Evolutionary conservation across 306 rosid genomes (phyloP).

Genomic region (Hippophae rhamnoides): DNA sequence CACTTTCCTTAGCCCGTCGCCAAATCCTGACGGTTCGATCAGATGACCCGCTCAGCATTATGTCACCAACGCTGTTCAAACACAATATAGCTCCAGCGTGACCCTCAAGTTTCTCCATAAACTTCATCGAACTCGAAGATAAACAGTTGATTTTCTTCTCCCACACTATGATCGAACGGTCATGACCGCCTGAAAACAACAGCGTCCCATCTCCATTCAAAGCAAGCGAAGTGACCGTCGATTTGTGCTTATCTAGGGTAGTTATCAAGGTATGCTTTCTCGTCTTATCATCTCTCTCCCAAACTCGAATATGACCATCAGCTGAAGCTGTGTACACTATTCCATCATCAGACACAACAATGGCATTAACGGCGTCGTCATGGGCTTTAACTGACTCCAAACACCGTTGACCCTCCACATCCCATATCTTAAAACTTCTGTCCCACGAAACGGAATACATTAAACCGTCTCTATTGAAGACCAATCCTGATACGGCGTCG

Average conservation of each 20-base stretch:
- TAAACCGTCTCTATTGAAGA: conserved; percentile 11
- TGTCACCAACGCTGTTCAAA: conserved; percentile 24
- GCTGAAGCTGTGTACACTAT: conserved; percentile 53
- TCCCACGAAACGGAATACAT: conserved; percentile 65
- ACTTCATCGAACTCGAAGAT: conserved; percentile 6
- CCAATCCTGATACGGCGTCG: conserved; percentile 47
- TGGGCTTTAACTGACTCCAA: conserved; percentile 53
- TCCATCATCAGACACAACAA: conserved; percentile 30
- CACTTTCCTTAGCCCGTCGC: conserved; percentile 13
- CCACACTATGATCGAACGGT: conserved; percentile 15
- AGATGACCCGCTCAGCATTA: conserved; percentile 46
- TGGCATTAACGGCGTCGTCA: conserved; percentile 52
- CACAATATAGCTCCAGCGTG: conserved; percentile 48
- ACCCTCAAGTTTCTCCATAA: conserved; percentile 29
- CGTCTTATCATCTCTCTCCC: conserved; percentile 36
- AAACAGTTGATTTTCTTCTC: conserved; percentile 19
- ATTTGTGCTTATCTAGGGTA: conserved; percentile 15
- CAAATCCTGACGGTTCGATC: conserved; percentile 66
- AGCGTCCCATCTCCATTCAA: conserved; percentile 5
- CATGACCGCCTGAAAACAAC: conserved; percentile 13
- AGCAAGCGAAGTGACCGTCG: conserved; percentile 13
- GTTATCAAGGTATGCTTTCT: conserved; percentile 4
- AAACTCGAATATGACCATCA: conserved; percentile 40
- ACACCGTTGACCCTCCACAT: conserved; percentile 26
- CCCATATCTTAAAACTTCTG: conserved; percentile 52